phyloP scores from a whole-genome alignment of 306 rosid species.

The Quercus aquifolioides region DNA sequence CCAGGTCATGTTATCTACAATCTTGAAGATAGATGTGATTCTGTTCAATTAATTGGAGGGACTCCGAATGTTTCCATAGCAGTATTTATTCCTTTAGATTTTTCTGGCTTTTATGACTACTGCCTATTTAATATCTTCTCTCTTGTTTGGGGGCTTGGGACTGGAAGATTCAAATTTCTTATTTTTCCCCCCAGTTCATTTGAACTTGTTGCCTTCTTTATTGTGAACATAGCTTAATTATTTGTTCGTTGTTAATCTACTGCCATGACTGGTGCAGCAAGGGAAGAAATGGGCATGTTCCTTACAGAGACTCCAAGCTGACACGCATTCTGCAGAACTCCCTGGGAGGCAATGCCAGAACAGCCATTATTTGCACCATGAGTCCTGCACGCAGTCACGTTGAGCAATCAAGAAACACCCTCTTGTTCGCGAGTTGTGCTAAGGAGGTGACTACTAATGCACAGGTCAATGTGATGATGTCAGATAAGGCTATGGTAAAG shows the following conservation, averaged over 20 bases:
- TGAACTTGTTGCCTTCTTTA: not conserved
- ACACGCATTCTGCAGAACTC: constrained; percentile 93
- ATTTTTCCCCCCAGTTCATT: not conserved
- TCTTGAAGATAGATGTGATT: not conserved
- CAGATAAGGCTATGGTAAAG: constrained; percentile 86
- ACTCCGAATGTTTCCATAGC: not conserved
- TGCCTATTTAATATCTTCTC: constrained; percentile 3
- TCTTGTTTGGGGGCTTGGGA: constrained; percentile 4
- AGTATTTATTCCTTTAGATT: not conserved
- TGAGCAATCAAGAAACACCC: constrained; percentile 87
- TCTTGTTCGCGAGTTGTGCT: constrained; percentile 86
- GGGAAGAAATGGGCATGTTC: constrained; percentile 77
- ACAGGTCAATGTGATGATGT: constrained; percentile 62
- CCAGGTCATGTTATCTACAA: not conserved
- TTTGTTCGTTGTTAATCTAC: not conserved
- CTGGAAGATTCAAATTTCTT: not conserved
- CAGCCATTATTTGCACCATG: constrained; percentile 87
- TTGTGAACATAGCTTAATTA: not conserved
- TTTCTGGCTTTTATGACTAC: not conserved
- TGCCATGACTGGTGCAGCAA: constrained; percentile 54
- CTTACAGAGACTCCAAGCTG: constrained; percentile 86
- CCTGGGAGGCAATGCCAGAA: constrained; percentile 91
- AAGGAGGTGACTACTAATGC: constrained; percentile 88
- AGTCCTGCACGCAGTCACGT: constrained; percentile 79
- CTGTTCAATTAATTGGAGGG: not conserved